Evolutionary conservation across 202 grass and related monocot species (phyloP).

Genomic region (Carex arenaria): DNA sequence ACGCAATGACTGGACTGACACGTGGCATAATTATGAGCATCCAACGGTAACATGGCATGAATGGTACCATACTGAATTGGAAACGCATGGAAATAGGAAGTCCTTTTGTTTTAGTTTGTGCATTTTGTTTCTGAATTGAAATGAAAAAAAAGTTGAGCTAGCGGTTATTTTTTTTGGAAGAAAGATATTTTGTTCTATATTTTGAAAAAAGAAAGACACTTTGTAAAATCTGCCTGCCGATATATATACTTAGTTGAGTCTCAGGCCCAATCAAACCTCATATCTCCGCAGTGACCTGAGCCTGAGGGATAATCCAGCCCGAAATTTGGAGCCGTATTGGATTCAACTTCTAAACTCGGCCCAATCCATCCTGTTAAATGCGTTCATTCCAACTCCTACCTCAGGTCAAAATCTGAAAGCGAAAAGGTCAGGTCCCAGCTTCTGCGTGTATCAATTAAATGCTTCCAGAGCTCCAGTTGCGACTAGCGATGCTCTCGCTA

Average conservation of each 20-base stretch:
- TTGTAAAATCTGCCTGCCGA: too few relatives aligned
- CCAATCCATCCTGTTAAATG: not conserved
- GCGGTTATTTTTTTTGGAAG: not conserved
- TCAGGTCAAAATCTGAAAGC: not conserved
- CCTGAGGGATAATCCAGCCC: not conserved
- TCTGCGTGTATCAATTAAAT: not conserved
- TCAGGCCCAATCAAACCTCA: not conserved
- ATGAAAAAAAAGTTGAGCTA: not conserved
- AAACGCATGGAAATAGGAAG: not conserved
- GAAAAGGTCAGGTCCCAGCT: not conserved
- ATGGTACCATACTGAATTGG: not conserved
- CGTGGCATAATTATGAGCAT: conserved; percentile 12
- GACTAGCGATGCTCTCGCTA: not conserved
- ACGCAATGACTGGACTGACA: not conserved
- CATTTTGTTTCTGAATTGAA: not conserved
- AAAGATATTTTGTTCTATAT: too few relatives aligned
- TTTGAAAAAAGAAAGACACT: too few relatives aligned
- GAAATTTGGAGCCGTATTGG: not conserved
- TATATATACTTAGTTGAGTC: too few relatives aligned
- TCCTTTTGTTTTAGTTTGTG: not conserved
- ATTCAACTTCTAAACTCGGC: not conserved
- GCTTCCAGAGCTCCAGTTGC: not conserved
- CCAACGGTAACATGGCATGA: conserved; percentile 28
- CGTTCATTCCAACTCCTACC: not conserved
- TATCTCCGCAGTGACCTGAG: not conserved